Base-by-base conservation (phyloP, 495 filamentous ascomycete species). In the Penicillium herquei region DNA sequence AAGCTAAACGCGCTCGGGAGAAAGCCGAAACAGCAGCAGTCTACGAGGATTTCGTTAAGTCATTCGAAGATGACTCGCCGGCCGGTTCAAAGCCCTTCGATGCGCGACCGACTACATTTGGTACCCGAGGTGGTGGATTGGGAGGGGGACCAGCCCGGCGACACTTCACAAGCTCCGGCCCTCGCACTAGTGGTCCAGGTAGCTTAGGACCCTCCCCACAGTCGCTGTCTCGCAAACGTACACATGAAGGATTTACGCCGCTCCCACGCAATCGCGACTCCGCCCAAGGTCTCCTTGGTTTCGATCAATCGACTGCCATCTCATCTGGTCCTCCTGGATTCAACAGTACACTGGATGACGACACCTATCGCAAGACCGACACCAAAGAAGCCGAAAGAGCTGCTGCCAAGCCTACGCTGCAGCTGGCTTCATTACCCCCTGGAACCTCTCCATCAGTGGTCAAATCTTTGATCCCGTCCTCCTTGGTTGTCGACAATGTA, bases 1-100 rank as follows among this genome's bases (percentile, higher is more conserved):
- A 96, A 77, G 93, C 91, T 13, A 98, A 97, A 71, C 87, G 90
- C 34, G 81, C 83, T 60, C 82, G 91, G 53, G 93, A 96, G 70
- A 87, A 87, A 67, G 90, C 87, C 55, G 93, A 96, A 70, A 96
- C 89, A 16, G 90, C 89, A 34, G 93, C 92, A 8, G 93, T 90
- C 12, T 90, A 91, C 66, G 85, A 95, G 55, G 90, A 93, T 58
- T 96, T 96, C 66, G 85, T 94, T 55, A 93, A 94, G 64, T 90
- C 86, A 21, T 96, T 96, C 59, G 90, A 90, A 39, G 85, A 88
- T 65, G 90, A 91, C 37, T 78, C 81, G 6, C 74, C 76, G 11
- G 66, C 66, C 1, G 62, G 54, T 13, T 54, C 66, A 13, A 48
- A 43, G 17, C 41, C 52, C 13, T 54, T 55, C 0, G 72, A 72